These are phyloP conservation scores for Dactylorhiza incarnata DNA, from an alignment of 106 monocot genomes.

Conservation along the genomic window DNA sequence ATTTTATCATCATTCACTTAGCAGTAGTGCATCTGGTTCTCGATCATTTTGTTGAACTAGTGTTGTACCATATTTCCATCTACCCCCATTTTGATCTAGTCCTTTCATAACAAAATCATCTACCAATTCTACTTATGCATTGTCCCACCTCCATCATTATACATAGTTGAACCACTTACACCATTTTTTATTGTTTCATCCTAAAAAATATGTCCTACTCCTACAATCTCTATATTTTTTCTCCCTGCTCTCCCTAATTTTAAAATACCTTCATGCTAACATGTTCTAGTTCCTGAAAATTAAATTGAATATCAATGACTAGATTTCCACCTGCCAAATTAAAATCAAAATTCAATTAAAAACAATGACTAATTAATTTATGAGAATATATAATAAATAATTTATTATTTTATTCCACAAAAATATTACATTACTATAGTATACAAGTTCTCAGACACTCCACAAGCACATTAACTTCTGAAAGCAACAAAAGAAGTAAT, in stretches of 20 bases:
- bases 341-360: neutral
- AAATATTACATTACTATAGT: neutral
- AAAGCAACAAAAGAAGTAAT: neutral
- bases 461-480: neutral
- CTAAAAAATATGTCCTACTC: neutral
- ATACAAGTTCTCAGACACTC: neutral
- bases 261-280: neutral
- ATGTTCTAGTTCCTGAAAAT: neutral
- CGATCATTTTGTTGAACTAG: too few relatives aligned
- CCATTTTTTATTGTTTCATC: too few relatives aligned
- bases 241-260: neutral
- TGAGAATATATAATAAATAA: neutral
- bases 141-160: too few relatives aligned
- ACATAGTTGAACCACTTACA: too few relatives aligned
- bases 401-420: too few relatives aligned
- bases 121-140: too few relatives aligned
- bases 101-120: too few relatives aligned
- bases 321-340: neutral
- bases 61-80: too few relatives aligned
- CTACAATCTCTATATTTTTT: neutral
- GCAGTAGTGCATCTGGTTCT: too few relatives aligned
- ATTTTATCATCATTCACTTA: too few relatives aligned
- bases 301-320: neutral
- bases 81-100: too few relatives aligned
- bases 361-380: neutral